phyloP scores from a whole-genome alignment of 2,329 filamentous ascomycete species.

The Fusarium bulbicola region DNA sequence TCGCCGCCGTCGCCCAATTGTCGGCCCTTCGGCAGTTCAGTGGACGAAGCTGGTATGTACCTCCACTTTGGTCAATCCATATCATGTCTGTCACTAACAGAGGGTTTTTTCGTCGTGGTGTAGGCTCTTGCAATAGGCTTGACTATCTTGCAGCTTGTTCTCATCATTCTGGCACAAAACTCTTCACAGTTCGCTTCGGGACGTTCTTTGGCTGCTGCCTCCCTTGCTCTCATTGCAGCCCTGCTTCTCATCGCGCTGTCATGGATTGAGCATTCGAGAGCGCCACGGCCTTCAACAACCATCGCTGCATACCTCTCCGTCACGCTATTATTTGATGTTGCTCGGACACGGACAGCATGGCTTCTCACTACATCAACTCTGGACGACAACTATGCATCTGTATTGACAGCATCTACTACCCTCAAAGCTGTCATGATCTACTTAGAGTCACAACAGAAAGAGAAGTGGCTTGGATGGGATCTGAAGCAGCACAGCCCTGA shows the following conservation, averaged over 20 bases:
- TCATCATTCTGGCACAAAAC: background rate
- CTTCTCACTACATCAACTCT: background rate
- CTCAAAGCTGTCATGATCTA: background rate
- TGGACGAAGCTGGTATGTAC: background rate
- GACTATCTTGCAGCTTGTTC: fast-evolving
- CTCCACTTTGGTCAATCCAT: background rate
- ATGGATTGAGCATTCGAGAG: background rate
- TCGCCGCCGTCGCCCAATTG: background rate
- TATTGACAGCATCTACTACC: background rate
- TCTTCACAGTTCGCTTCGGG: background rate
- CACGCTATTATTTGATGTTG: background rate
- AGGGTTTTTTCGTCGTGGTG: fast-evolving
- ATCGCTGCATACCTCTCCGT: background rate
- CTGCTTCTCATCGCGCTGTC: background rate
- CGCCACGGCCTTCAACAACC: background rate
- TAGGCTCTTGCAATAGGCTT: background rate
- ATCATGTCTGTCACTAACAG: background rate
- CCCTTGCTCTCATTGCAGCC: background rate
- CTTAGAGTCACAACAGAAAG: background rate
- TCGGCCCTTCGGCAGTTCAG: background rate
- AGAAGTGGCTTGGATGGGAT: background rate
- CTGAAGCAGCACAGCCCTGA: background rate
- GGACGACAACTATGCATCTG: fast-evolving
- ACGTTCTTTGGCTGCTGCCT: background rate
- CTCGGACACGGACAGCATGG: background rate